A percentile compares a stretch with the other conserved stretches of the same genome.
These are phyloP conservation scores for Fusarium lateritium DNA, from an alignment of 2,329 filamentous ascomycete genomes.

Conservation along the genomic window DNA sequence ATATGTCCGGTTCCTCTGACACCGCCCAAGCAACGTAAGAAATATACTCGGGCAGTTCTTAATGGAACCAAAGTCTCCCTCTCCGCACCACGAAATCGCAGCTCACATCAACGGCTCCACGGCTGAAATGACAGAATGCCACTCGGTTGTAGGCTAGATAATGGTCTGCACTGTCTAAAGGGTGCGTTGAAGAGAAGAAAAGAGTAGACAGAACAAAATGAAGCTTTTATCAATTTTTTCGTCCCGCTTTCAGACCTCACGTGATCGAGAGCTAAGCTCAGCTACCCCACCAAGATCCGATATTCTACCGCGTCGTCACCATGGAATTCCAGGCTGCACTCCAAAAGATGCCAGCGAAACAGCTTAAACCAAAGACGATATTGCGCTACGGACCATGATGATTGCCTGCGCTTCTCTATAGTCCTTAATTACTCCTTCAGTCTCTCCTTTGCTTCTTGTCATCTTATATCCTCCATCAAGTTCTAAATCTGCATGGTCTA, in stretches of 20 bases:
- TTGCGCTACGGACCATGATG: conserved; percentile 43
- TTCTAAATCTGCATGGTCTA: conserved; percentile 35
- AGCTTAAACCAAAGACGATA: conserved; percentile 29
- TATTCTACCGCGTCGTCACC: conserved; percentile 44
- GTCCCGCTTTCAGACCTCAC: conserved; percentile 20
- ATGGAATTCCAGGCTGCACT: conserved; percentile 40
- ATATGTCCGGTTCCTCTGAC: conserved; percentile 61
- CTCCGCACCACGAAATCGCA: conserved; percentile 73
- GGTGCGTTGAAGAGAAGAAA: conserved; percentile 73
- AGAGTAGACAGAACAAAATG: conserved; percentile 1
- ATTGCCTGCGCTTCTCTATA: conserved; percentile 47
- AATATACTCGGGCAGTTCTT: conserved; percentile 70
- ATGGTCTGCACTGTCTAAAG: conserved; percentile 90
- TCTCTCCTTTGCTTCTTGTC: conserved; percentile 21
- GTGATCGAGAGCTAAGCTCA: conserved; percentile 29
- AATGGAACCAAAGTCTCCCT: conserved; percentile 67
- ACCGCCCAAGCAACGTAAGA: conserved; percentile 55
- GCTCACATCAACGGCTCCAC: conserved; percentile 73
- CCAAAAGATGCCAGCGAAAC: conserved; percentile 50
- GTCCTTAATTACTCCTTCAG: conserved; percentile 28
- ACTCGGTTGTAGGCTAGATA: conserved; percentile 69
- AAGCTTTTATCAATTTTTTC: conserved; percentile 25
- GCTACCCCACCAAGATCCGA: conserved; percentile 47
- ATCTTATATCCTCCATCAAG: conserved; percentile 9
- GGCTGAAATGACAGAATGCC: conserved; percentile 78